Base-by-base conservation (phyloP, 148 eudicot genomes). In the Amaranthus cruentus region DNA sequence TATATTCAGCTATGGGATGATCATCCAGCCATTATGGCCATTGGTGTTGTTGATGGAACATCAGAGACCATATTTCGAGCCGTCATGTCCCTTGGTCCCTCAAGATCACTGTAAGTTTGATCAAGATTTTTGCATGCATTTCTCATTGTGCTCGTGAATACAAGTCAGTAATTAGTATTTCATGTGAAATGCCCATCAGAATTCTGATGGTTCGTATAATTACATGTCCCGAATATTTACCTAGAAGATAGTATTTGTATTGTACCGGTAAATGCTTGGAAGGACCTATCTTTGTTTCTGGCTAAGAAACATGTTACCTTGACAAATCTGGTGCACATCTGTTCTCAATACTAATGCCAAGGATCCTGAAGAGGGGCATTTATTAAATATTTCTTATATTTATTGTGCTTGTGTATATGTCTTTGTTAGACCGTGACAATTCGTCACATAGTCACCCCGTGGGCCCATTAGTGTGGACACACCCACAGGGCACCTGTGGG, bases 21-120 rank as follows among this genome's bases (percentile, higher is more conserved):
- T 77, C 87, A 89, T 80, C 90, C 90, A 63, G 93, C 93, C 72
- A 82, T 87, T 57, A 87, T 87, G 88, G 93, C 93, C 63, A 88
- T 87, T 77, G 83, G 88, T 77, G 88, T 87, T 28, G 76, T 89
- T 49, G 90, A 87, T 77, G 90, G 84, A 82, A 68, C 87, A 70
- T 82, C 93, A 54, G 88, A 89, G 72, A 88, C 81, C 77, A 81
- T 89, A 73, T 89, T 87, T 76, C 84, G 78, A 69, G 81, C 90
- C 49, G 84, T 89, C 15, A 89, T 89, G 88, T 87, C 90, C 73
- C 83, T 89, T 66, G 93, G 93, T 75, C 82, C 88, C 61, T 89
- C 88, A 71, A 79, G 93, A 87, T 89, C 90, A 60, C 86, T 87
- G 93, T 89, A 84, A 83, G 93, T 77, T 73, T 73, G 73, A 62